A percentile compares a stretch with the other conserved stretches of the same genome.
These are phyloP conservation scores for Microbotryomycetes sp. DNA, from an alignment of 1,284 basidiomycete genomes.

Conservation along the genomic window DNA sequence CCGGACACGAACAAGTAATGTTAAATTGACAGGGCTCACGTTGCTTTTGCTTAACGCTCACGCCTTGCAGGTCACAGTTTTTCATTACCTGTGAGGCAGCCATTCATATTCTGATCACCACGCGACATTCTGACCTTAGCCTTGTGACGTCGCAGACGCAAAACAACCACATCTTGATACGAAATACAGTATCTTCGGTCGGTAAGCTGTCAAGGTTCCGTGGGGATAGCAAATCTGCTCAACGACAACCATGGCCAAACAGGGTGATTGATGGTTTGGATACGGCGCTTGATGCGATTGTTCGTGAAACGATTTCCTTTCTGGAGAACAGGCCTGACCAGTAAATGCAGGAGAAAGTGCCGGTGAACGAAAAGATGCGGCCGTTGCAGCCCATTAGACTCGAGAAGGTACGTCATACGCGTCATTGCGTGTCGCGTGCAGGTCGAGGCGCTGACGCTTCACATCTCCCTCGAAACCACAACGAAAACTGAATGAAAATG, in stretches of 20 bases:
- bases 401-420: conserved; percentile 53
- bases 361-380: conserved; percentile 82
- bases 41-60: no score
- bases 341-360: conserved; percentile 58
- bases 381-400: conserved; percentile 78
- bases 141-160: conserved; percentile 44
- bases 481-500: no score
- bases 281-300: conserved; percentile 74
- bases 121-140: background rate
- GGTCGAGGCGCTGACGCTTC: no score
- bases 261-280: conserved; percentile 89
- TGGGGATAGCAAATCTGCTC: no score
- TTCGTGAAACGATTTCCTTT: no score
- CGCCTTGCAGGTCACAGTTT: conserved; percentile 54
- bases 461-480: no score
- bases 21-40: no score
- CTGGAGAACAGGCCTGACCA: no score
- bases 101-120: background rate
- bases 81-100: conserved; percentile 65
- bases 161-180: conserved; percentile 87
- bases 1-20: conserved; percentile 79
- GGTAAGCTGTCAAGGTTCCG: conserved; percentile 43
- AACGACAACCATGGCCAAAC: no score
- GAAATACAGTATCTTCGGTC: conserved; percentile 91
- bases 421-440: no score